Evolutionary conservation across 768 basidiomycete genomes (phyloP), one percentile per base, ranked within the genome.

Genomic region (Mycena vulgaris): DNA sequence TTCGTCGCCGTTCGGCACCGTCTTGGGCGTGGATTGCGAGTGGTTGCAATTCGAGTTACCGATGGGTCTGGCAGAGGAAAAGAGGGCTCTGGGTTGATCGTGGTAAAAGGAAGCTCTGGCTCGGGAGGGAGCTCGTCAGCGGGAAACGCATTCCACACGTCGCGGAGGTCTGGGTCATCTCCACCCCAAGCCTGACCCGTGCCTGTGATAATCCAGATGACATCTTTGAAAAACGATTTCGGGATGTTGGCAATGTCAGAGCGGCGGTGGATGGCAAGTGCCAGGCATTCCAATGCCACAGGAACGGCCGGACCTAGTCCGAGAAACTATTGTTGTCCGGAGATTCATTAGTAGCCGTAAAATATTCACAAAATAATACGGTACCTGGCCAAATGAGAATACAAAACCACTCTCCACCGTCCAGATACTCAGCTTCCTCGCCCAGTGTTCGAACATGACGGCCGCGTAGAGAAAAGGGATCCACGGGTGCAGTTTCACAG

Each of bases 341-440:
- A 21, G 33, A 14, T 16, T 31, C 2, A 0, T 40, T 30, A 7
- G 21, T n/a, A 42, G 28, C 16, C 13, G 39, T 40, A 14, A 40
- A 40, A 49, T 21, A 51, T 25, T 19, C 10, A 10, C 2, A 10
- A 4, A 35, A 56, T 5, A 23, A 11, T 40, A 39, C n/a, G 13
- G 53, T 21, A 64, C 63, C 63, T 64, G 63, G 31, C 63, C 63
- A 42, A 45, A 64, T 17, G 63, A 45, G 17, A 64, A 37, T 56
- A 23, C 52, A 33, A 64, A 64, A 33, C 47, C 33, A 2, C 8
- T 9, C 53, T 64, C 63, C 28, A 64, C 40, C 9, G 52, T 64
- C 53, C 52, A 64, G 6, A 64, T 6, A 35, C 31, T 64, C 40
- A 64, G 16, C 17, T 64, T 55, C 39, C 53, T 45, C 9, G 53